Conservation (phyloP, 73 alveolate genomes). For the Tetrahymena borealis region DNA sequence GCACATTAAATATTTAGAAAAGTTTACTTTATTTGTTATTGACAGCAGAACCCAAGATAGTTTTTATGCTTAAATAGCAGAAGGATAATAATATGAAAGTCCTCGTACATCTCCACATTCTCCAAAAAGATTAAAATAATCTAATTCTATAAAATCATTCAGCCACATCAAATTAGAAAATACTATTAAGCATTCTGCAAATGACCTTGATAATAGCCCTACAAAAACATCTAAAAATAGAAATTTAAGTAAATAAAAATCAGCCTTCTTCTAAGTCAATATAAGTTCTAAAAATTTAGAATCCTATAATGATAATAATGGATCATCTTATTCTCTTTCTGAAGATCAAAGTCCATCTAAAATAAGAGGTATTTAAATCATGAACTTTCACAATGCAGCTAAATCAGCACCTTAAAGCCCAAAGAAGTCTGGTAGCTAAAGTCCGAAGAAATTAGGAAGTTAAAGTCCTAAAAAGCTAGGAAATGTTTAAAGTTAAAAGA, state of each 20-base stretch:
- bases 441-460: background rate
- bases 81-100: background rate
- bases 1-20: background rate
- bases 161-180: background rate
- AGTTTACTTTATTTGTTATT: background rate
- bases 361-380: background rate
- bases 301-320: background rate
- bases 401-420: too few species aligned
- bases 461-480: background rate
- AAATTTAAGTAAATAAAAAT: background rate
- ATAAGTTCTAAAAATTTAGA: background rate
- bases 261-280: background rate
- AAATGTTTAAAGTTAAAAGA: background rate
- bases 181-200: background rate
- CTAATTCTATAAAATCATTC: background rate
- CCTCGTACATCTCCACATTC: background rate
- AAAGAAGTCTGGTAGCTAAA: background rate
- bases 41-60: background rate
- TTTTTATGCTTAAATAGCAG: background rate
- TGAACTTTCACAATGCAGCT: background rate
- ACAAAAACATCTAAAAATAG: background rate
- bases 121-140: background rate
- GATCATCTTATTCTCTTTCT: background rate
- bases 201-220: background rate
- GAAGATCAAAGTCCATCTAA: background rate